Conservation (phyloP, 2,329 filamentous ascomycete genomes). For the Lasiodiplodia theobromae region DNA sequence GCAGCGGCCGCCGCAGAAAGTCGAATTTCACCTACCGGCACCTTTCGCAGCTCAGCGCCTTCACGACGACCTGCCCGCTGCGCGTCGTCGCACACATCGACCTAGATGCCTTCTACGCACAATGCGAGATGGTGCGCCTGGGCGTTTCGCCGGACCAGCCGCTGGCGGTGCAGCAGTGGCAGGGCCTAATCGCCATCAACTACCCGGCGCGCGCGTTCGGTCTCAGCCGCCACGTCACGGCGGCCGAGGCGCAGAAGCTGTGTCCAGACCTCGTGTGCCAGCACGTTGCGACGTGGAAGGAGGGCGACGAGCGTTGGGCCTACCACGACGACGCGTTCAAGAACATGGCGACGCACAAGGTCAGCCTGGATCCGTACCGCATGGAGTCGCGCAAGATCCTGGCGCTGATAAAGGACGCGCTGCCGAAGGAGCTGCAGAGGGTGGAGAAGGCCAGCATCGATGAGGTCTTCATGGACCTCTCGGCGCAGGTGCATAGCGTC, state of each 20-base stretch:
- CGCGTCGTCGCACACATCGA: slow-evolving; percentile 91
- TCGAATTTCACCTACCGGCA: slow-evolving; percentile 89
- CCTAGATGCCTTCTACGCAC: slow-evolving; percentile 93
- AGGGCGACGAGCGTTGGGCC: slow-evolving; percentile 89
- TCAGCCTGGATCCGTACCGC: slow-evolving; percentile 91
- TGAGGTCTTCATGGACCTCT: slow-evolving; percentile 93
- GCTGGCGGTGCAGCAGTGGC: slow-evolving; percentile 94
- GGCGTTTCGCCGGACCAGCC: slow-evolving; percentile 76
- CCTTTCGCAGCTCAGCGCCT: slow-evolving; percentile 76
- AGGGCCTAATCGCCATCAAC: slow-evolving; percentile 94
- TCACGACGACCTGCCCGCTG: slow-evolving; percentile 75
- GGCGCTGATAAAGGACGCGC: slow-evolving; percentile 74
- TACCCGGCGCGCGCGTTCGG: slow-evolving; percentile 86
- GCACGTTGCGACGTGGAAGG: slow-evolving; percentile 94
- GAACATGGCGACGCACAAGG: slow-evolving; percentile 88
- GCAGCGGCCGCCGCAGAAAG: slow-evolving; percentile 47
- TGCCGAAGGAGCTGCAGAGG: slow-evolving; percentile 71
- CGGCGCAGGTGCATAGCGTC: slow-evolving; percentile 78
- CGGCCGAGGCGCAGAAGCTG: slow-evolving; percentile 81
- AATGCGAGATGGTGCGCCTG: slow-evolving; percentile 92
- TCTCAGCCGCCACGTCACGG: slow-evolving; percentile 78
- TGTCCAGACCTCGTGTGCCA: slow-evolving; percentile 86
- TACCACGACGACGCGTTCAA: slow-evolving; percentile 83
- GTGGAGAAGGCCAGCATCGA: slow-evolving; percentile 96
- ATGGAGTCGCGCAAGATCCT: slow-evolving; percentile 84